Conservation (phyloP, 495 filamentous ascomycete species). For the Bacidia rubella region DNA sequence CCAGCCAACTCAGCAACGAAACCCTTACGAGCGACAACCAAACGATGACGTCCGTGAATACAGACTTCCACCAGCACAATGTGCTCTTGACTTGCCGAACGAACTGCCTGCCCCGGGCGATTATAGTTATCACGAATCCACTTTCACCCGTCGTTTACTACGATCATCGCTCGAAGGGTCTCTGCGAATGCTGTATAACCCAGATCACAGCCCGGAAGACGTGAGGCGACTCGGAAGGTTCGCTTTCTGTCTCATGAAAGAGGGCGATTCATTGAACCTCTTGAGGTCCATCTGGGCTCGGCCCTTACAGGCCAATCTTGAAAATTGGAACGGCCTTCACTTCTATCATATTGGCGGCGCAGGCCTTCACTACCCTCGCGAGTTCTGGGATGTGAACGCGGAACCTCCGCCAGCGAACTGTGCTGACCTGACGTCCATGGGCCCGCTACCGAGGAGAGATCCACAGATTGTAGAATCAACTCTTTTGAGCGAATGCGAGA, state of each 20-base stretch:
- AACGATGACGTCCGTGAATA: background rate
- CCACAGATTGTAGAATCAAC: slow-evolving; percentile 30
- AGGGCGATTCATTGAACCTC: slow-evolving; percentile 32
- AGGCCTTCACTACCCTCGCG: slow-evolving; percentile 45
- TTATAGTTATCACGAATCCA: slow-evolving; percentile 46
- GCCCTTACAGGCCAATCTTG: slow-evolving; percentile 35
- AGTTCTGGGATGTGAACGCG: slow-evolving; percentile 19
- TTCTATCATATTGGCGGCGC: slow-evolving; percentile 49
- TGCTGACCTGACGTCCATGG: slow-evolving; percentile 21
- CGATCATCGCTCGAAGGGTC: slow-evolving; percentile 51
- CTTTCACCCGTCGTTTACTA: slow-evolving; percentile 60
- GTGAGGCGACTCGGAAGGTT: slow-evolving; percentile 53
- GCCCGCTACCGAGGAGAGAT: slow-evolving; percentile 15
- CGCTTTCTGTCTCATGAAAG: slow-evolving; percentile 40
- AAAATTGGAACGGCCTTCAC: slow-evolving; percentile 49
- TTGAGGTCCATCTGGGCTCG: slow-evolving; percentile 30
- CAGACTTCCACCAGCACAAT: background rate
- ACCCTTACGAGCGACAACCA: background rate
- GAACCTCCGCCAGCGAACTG: slow-evolving; percentile 23
- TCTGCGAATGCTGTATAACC: slow-evolving; percentile 43
- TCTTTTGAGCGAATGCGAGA: slow-evolving; percentile 26
- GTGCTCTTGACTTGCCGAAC: too few relatives aligned
- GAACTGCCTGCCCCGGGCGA: slow-evolving; percentile 28
- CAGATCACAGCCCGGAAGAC: slow-evolving; percentile 33
- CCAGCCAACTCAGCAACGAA: background rate